These are phyloP conservation scores for Cyclotella atomus DNA, from an alignment of 108 stramenopile species.

Conservation along the genomic window DNA sequence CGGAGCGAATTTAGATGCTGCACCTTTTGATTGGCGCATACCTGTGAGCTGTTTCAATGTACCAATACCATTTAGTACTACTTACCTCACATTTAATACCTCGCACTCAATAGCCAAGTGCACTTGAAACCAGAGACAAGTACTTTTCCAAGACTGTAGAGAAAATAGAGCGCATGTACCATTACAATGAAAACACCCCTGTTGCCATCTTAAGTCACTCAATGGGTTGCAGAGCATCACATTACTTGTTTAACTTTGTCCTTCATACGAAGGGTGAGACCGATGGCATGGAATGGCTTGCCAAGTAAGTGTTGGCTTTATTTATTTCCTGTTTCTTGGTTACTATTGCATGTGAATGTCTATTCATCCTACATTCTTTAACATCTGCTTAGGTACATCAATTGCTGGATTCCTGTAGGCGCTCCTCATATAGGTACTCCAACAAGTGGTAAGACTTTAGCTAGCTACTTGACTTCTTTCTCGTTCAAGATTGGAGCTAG, in stretches of 20 bases:
- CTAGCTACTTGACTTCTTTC: neutral
- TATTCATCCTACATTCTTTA: no score
- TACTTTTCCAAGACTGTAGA: constrained; percentile 44
- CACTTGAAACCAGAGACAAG: constrained; percentile 41
- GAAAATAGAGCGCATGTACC: constrained; percentile 31
- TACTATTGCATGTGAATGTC: no score
- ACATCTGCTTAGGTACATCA: constrained; percentile 24
- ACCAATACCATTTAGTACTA: neutral
- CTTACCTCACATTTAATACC: neutral
- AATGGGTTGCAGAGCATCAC: constrained; percentile 51
- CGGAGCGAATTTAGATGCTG: constrained; percentile 39
- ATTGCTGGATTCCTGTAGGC: constrained; percentile 68
- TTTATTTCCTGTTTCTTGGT: no score
- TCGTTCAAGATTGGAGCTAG: no score
- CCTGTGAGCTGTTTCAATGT: constrained; percentile 11
- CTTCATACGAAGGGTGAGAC: constrained; percentile 12
- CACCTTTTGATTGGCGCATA: constrained; percentile 46
- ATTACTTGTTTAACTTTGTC: constrained; percentile 53
- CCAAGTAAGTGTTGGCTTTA: constrained; percentile 22
- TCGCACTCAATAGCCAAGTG: constrained; percentile 10
- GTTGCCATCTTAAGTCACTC: constrained; percentile 49
- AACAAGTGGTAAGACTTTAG: constrained; percentile 12
- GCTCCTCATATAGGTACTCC: constrained; percentile 70
- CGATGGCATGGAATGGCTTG: constrained; percentile 59
- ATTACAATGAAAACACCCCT: constrained; percentile 31